Base-by-base conservation (phyloP, 768 basidiomycete genomes). In the Amanita brunnescens region DNA sequence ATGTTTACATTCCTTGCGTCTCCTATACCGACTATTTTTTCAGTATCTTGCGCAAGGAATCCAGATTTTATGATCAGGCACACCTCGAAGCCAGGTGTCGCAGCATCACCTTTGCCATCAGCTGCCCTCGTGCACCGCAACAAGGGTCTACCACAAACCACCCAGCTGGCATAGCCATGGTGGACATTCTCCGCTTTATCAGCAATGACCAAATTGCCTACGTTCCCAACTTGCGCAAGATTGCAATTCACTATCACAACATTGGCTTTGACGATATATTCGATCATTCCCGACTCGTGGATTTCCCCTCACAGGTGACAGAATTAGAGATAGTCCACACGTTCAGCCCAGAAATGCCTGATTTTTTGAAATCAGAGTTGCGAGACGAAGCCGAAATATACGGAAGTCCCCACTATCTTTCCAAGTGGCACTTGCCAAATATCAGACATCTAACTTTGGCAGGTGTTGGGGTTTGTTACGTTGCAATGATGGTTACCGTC, bases 91-190 rank as follows among this genome's bases (percentile, higher is more conserved):
- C 42, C 7, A 58, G 61, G 18, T 72, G 70, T 54, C 62, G 59
- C 49, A 66, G 65, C 30, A 55, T 73, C 52, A 71, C 70, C 34
- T 66, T 67, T 61, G 61, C 64, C 52, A 57, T 70, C 52, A 58
- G 62, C 35, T 48, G 49, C 12, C 39, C 54, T 16, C 39, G 46
- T n/a, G 23, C 33, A 21, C 41, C 41, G 16, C 41, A 18, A 24
- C 20, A n/a, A 34, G 47, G 47, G 5, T 30, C 21, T 20, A 41
- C 32, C 23, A 37, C n/a, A 9, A 10, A 35, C 21, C 33, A 35
- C 21, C 53, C 23, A 6, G 55, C 26, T 40, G 56, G 37, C 49
- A 33, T 47, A 55, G 61, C 49, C 57, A 51, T 51, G 46, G 63
- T 46, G 16, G 53, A 59, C 34, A 56, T 63, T 16, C 61, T 72